Base-by-base conservation (phyloP, 2,329 filamentous ascomycete genomes). In the Paraphaeosphaeria minitans region DNA sequence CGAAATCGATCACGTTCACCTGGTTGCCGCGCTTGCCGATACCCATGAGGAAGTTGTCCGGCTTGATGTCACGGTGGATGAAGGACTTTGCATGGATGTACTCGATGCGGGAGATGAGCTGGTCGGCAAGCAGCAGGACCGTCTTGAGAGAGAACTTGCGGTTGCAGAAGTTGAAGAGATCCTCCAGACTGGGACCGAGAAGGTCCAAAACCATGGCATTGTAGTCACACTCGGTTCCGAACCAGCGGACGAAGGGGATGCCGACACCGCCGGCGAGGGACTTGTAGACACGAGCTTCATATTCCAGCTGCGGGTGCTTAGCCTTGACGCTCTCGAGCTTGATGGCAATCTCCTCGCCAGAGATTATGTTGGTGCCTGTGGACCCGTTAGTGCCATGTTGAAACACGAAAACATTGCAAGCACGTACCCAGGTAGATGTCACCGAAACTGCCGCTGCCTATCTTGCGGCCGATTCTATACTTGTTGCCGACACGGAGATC, bases 101-200 rank as follows among this genome's bases (percentile, higher is more conserved):
- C 82, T 99, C 95, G 80, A 99, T 97, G 73, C 95, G 93, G 66
- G 94, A 98, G 78, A 99, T 98, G 79, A 97, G 89, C 83, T 99
- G 95, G 74, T 99, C 95, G 76, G 95, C 95, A 51, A 99, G 87
- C 27, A 99, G 87, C 45, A 99, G 86, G 29, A 99, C 95, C 0
- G 95, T 99, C 89, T 99, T 99, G 69, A 99, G 83, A 13, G 95
- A 97, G 84, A 98, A 99, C 80, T 98, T 98, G 80, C 95, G 91
- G 88, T 98, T 98, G 88, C 95, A 99, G 81, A 98, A 98, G 87
- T 99, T 98, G 91, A 99, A 99, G 35, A 99, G 86, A 77, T 99
- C 95, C 81, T 99, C 95, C 80, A 99, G 82, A 74, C 90, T 95
- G 67, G 95, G 95, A 41, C 95, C 95, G 58, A 99, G 90, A 27